A percentile compares a stretch with the other conserved stretches of the same genome.
phyloP scores from a whole-genome alignment of 495 filamentous ascomycete species.

The Podospora fimiseda region DNA sequence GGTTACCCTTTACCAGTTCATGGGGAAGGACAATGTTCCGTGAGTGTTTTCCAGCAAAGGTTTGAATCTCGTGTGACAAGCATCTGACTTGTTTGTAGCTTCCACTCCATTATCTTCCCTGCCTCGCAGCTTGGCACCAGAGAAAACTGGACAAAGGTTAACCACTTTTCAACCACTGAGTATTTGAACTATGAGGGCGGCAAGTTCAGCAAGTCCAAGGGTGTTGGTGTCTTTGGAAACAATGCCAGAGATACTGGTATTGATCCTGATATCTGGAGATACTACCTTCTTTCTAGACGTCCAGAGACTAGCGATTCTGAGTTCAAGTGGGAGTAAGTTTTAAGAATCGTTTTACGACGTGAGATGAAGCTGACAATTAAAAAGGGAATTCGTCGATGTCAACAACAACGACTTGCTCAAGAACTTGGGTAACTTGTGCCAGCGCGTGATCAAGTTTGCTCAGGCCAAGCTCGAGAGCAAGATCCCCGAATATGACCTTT shows the following conservation, averaged over 20 bases:
- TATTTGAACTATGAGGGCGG: conserved; percentile 94
- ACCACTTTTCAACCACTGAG: conserved; percentile 84
- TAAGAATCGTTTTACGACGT: too few species aligned
- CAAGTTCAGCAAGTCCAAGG: conserved; percentile 92
- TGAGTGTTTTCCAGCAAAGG: background rate
- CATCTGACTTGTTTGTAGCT: conserved; percentile 29
- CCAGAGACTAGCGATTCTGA: conserved; percentile 86
- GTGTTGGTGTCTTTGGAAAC: conserved; percentile 85
- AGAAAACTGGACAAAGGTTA: conserved; percentile 83
- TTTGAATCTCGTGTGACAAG: background rate
- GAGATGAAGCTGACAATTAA: too few species aligned
- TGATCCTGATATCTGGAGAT: conserved; percentile 81
- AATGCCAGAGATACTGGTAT: conserved; percentile 86
- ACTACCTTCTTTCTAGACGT: conserved; percentile 81
- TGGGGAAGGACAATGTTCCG: conserved; percentile 96
- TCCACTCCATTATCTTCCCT: conserved; percentile 90
- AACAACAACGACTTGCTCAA: conserved; percentile 91
- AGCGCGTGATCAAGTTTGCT: conserved; percentile 87
- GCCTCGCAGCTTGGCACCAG: conserved; percentile 75
- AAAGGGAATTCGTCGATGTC: conserved; percentile 65
- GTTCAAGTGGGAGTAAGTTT: conserved; percentile 64
- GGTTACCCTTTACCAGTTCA: conserved; percentile 91
- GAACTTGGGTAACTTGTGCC: conserved; percentile 91
- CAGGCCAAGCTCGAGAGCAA: conserved; percentile 64
- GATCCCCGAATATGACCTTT: conserved; percentile 58